These are phyloP conservation scores for Hysterangium stoloniferum DNA, from an alignment of 768 basidiomycete species.

Conservation along the genomic window DNA sequence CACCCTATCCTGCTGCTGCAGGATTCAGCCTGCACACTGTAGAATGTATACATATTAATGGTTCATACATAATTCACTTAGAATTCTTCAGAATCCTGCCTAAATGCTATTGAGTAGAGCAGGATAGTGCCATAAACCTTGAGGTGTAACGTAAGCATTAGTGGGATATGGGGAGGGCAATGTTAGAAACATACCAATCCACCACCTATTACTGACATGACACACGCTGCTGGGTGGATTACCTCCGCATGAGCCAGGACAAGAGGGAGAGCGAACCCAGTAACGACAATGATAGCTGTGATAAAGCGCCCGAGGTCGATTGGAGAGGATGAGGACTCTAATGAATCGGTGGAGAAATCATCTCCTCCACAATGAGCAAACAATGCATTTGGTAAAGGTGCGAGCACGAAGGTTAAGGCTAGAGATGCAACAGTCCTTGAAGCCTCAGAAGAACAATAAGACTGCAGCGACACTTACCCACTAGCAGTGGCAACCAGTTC, in stretches of 20 bases:
- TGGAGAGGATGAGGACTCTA: constrained; percentile 59
- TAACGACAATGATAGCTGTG: constrained; percentile 82
- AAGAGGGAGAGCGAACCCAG: constrained; percentile 88
- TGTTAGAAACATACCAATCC: constrained; percentile 42
- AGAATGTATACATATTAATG: not conserved
- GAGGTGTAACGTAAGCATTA: constrained; percentile 26
- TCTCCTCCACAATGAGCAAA: constrained; percentile 91
- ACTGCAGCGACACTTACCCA: constrained; percentile 52
- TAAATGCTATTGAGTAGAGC: constrained; percentile 80
- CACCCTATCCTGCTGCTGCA: not conserved
- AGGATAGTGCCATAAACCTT: constrained; percentile 87
- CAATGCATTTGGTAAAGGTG: constrained; percentile 90
- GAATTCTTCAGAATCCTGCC: constrained; percentile 74
- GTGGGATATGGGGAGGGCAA: not conserved
- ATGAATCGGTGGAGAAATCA: constrained; percentile 71
- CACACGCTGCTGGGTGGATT: constrained; percentile 75
- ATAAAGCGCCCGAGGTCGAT: constrained; percentile 93
- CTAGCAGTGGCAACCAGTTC: constrained; percentile 95
- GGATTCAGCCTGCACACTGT: not conserved
- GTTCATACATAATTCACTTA: constrained; percentile 33
- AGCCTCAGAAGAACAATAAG: constrained; percentile 5
- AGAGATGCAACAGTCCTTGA: not conserved
- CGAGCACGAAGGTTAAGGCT: constrained; percentile 94
- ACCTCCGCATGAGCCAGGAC: constrained; percentile 88
- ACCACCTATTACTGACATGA: constrained; percentile 94